A percentile compares a stretch with the other conserved stretches of the same genome.
Conservation (phyloP, 2,329 filamentous ascomycete genomes). For the Aplosporella prunicola region DNA sequence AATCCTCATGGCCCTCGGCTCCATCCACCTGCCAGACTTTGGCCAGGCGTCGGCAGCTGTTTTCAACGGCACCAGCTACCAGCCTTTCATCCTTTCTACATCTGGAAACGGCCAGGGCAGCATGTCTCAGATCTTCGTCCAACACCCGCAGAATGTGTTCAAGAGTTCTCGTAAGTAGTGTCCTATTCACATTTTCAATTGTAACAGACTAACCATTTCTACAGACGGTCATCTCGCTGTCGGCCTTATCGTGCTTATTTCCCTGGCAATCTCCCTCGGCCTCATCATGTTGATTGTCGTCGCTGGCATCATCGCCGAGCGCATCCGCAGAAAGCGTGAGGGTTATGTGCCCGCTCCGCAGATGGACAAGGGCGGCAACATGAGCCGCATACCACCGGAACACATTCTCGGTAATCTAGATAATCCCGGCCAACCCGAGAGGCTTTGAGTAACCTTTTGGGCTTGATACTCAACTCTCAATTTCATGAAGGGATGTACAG, state of each 20-base stretch:
- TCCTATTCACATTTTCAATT: not conserved
- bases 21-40: slow-evolving; percentile 63
- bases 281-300: slow-evolving; percentile 71
- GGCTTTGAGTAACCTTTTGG: slow-evolving; percentile 15
- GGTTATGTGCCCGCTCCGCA: slow-evolving; percentile 69
- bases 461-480: not conserved
- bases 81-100: slow-evolving; percentile 69
- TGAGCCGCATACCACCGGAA: slow-evolving; percentile 43
- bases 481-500: slow-evolving; percentile 7
- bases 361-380: slow-evolving; percentile 38
- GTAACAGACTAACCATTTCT: not conserved
- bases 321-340: slow-evolving; percentile 65
- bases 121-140: slow-evolving; percentile 73
- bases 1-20: slow-evolving; percentile 74
- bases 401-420: slow-evolving; percentile 28
- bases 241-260: slow-evolving; percentile 72
- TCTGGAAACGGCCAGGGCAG: slow-evolving; percentile 58
- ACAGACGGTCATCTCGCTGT: slow-evolving; percentile 42
- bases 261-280: slow-evolving; percentile 66
- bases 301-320: slow-evolving; percentile 64
- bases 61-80: slow-evolving; percentile 72
- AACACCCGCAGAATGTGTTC: slow-evolving; percentile 67
- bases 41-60: slow-evolving; percentile 78
- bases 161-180: slow-evolving; percentile 51
- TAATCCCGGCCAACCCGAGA: slow-evolving; percentile 22